Evolutionary conservation across 768 basidiomycete genomes (phyloP), one percentile per base, ranked within the genome.

Genomic region (Leccinum olivaceopallidum): DNA sequence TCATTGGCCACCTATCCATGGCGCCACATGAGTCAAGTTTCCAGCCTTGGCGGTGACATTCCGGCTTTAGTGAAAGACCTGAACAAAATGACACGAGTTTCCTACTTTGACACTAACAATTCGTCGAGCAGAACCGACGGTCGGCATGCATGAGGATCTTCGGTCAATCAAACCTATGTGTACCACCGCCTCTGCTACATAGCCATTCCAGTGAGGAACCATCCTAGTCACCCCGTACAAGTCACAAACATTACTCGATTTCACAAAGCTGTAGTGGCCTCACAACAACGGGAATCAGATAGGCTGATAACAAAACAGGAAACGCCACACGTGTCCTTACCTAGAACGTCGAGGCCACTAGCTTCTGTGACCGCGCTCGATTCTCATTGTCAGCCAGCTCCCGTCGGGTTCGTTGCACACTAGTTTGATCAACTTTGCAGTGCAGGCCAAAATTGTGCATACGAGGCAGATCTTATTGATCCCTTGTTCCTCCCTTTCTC

Each of bases 401-500:
- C 53, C 30, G 22, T n/a, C 44, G 28, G 16, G 30, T 13, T 13
- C 18, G 26, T 39, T 39, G 51, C 30, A 39, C 47, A 24, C 28
- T 9, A 24, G 28, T 44, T 39, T 57, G 28, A 39, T 52, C 55
- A 37, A 53, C 37, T 39, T 62, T 58, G 60, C 32, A 53, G 47
- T 32, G 39, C 34, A 44, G 28, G 53, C 58, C 24, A 44, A 59
- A 59, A 60, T 24, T 51, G 57, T 67, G 47, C 26, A 53, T 58
- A 58, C 59, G 48, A 55, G 56, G 24, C 47, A 66, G 62, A 66
- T 71, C 69, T 66, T 63, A 54, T 65, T 67, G 65, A 56, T 50
- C 18, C 59, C 59, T 60, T 56, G 57, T 59, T 54, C 52, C 47
- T 55, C 53, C 55, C 30, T 56, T 53, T 53, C 59, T 65, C 57